Conservation (phyloP, 495 filamentous ascomycete species). For the Xylaria bambusicola region DNA sequence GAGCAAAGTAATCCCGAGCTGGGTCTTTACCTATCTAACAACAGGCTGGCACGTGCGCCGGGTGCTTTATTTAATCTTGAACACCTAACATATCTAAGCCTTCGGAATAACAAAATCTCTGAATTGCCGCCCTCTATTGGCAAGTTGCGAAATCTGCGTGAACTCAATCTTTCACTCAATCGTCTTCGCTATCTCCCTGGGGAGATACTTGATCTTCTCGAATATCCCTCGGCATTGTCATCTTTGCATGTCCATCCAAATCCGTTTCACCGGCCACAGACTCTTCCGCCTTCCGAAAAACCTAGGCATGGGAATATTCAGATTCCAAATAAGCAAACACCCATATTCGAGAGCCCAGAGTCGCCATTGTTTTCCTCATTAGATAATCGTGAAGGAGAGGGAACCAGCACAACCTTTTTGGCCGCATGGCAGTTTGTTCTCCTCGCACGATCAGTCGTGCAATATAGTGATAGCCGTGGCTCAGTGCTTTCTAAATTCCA, state of each 20-base stretch:
- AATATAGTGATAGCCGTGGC: slow-evolving; percentile 35
- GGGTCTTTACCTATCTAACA: slow-evolving; percentile 64
- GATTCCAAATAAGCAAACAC: not conserved
- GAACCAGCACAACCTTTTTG: not conserved
- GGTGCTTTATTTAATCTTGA: slow-evolving; percentile 55
- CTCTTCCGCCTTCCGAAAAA: slow-evolving; percentile 2
- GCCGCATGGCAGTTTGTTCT: slow-evolving; percentile 16
- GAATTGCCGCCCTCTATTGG: slow-evolving; percentile 66
- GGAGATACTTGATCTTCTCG: slow-evolving; percentile 65
- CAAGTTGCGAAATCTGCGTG: slow-evolving; percentile 62
- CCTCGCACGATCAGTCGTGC: slow-evolving; percentile 31
- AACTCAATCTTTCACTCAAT: slow-evolving; percentile 73
- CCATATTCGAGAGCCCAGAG: not conserved
- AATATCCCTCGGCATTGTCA: slow-evolving; percentile 36
- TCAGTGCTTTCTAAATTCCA: slow-evolving; percentile 29
- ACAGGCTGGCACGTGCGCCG: slow-evolving; percentile 56
- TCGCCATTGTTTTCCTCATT: not conserved
- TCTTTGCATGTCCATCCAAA: slow-evolving; percentile 50
- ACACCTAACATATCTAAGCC: slow-evolving; percentile 65
- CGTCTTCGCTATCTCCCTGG: slow-evolving; percentile 67
- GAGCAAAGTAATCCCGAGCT: slow-evolving; percentile 49
- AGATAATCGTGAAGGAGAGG: not conserved
- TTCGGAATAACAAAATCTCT: slow-evolving; percentile 68
- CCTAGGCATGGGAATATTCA: not conserved
- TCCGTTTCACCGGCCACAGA: slow-evolving; percentile 42